phyloP scores from a whole-genome alignment of 495 filamentous ascomycete species.

The Aspergillus kassunensis region DNA sequence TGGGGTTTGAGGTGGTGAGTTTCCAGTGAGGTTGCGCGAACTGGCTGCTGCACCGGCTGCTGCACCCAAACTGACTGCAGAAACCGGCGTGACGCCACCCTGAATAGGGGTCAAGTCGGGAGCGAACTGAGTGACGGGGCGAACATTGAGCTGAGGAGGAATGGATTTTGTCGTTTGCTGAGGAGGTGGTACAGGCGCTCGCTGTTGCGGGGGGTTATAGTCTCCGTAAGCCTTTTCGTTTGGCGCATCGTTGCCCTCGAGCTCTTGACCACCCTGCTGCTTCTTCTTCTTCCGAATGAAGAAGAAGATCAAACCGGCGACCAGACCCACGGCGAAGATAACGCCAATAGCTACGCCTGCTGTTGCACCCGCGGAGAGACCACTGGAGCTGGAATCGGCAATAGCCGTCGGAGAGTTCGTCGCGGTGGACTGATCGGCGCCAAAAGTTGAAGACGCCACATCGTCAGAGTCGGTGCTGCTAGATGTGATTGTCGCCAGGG shows the following conservation, averaged over 20 bases:
- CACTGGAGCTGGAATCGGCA: constrained; percentile 31
- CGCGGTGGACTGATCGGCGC: constrained; percentile 7
- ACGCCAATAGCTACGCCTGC: constrained; percentile 83
- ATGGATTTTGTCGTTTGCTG: constrained; percentile 40
- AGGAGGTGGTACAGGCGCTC: constrained; percentile 29
- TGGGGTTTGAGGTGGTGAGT: constrained; percentile 34
- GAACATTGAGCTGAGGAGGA: constrained; percentile 79
- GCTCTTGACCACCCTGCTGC: constrained; percentile 10
- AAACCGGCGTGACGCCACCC: constrained; percentile 29
- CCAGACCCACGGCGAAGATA: constrained; percentile 57
- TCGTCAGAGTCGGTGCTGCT: constrained; percentile 20
- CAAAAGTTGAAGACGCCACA: constrained; percentile 1
- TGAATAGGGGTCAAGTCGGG: constrained; percentile 56
- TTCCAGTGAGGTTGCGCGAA: constrained; percentile 37
- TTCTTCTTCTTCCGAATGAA: constrained; percentile 60
- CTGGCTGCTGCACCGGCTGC: constrained; percentile 29
- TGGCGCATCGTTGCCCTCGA: constrained; percentile 46
- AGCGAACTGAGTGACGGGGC: constrained; percentile 83
- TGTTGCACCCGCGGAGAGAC: constrained; percentile 63
- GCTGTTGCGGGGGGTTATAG: constrained; percentile 32
- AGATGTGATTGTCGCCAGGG: constrained; percentile 24
- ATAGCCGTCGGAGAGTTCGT: constrained; percentile 21
- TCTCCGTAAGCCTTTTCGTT: constrained; percentile 51
- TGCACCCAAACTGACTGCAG: constrained; percentile 32
- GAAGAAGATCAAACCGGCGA: constrained; percentile 60